Evolutionary conservation across 2,329 filamentous ascomycete species (phyloP), one percentile per base, ranked within the genome.

Genomic region (Apiospora hydei): DNA sequence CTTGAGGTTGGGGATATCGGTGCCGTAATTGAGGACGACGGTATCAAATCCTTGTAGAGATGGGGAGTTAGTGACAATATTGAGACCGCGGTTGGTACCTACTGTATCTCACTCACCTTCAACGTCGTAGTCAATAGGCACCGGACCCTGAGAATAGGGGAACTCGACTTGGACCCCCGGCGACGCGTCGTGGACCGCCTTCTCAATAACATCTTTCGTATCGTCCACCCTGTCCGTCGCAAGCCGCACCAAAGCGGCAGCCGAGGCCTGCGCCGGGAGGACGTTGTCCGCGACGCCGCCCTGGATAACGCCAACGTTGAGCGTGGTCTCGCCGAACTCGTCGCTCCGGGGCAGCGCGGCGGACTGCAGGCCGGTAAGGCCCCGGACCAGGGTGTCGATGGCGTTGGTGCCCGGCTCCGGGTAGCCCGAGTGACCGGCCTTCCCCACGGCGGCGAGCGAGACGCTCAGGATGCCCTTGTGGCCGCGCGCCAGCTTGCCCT

Each of bases 11-110:
- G 94, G 93, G 34, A 97, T 91, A 81, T 98, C 95, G 0, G 95
- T 98, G 13, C 94, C 95, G 79, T 98, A 98, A 80, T 96, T 97
- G 67, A 94, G 93, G 0, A 93, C 90, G 69, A 92, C 89, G 0
- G 88, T 91, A 16, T 95, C 90, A 73, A 98, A 98, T 0, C 93
- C 88, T 89, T 43, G 7, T 38, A 38, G 34, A 5, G 7, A 8
- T 10, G 51, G 61, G 2, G 8, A 41, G 13, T 47, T 14, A 53
- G 8, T 21, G 4, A n/a, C 67, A 1, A n/a, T 21, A 53, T 4
- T 5, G 26, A 0, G 13, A 21, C 6, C 14, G 4, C 1, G 1
- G 16, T 6, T 21, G 4, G 44, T 21, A 6, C 16, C 18, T 11
- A 16, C 16, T 43, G 10, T 53, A 11, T 6, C 8, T 4, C 10